Conservation (phyloP, 2,329 filamentous ascomycete species). For the Pyrenophora teres region DNA sequence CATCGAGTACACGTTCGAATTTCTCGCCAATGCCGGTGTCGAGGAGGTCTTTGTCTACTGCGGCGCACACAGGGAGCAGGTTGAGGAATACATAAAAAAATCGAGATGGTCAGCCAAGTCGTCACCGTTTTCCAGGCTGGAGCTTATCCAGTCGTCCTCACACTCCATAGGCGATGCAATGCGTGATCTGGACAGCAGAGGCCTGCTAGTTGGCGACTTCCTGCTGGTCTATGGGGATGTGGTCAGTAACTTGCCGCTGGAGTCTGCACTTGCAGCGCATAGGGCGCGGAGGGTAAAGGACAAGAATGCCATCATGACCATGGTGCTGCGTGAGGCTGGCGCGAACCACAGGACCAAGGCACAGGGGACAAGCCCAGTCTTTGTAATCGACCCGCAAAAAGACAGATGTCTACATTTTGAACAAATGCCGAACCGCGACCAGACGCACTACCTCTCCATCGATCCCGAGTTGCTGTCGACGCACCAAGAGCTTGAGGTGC, state of each 20-base stretch:
- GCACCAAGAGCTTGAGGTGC: constrained; percentile 77
- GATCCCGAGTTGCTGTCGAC: constrained; percentile 79
- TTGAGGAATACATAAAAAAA: constrained; percentile 80
- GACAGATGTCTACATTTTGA: constrained; percentile 92
- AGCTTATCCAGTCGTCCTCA: constrained; percentile 85
- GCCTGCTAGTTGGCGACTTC: constrained; percentile 87
- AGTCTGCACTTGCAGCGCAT: constrained; percentile 76
- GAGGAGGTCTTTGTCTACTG: constrained; percentile 93
- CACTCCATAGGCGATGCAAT: constrained; percentile 91
- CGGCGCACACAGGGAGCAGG: constrained; percentile 80
- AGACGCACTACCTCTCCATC: constrained; percentile 69
- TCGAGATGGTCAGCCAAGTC: constrained; percentile 77
- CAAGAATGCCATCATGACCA: constrained; percentile 97
- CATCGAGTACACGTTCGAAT: constrained; percentile 97
- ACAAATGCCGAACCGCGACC: constrained; percentile 75
- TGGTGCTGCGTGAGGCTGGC: constrained; percentile 82
- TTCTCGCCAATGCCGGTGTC: constrained; percentile 93
- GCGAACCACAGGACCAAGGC: constrained; percentile 76
- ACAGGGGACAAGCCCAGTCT: constrained; percentile 76
- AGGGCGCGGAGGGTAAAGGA: constrained; percentile 78
- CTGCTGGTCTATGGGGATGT: constrained; percentile 91
- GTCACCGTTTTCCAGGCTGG: constrained; percentile 79
- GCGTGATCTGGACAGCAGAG: constrained; percentile 86
- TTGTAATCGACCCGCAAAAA: constrained; percentile 80
- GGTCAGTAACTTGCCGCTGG: constrained; percentile 86